A percentile compares a stretch with the other conserved stretches of the same genome.
Conservation (phyloP, 108 stramenopile species). For the Pseudonitzschia delicatissima region DNA sequence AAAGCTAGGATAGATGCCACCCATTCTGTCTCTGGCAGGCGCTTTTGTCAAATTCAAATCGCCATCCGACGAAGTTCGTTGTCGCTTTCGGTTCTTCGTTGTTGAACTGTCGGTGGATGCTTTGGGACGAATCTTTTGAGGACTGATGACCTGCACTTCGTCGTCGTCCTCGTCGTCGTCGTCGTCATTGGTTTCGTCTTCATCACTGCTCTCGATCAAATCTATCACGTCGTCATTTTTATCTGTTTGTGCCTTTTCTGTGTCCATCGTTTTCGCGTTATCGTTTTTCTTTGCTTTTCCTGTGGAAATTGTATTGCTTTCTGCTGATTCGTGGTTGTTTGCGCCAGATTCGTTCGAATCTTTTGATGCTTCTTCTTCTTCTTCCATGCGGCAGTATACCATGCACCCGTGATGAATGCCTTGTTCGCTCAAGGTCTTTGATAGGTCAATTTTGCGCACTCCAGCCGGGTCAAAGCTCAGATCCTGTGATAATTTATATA, state of each 20-base stretch:
- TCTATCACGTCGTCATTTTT: slow-evolving; percentile 20
- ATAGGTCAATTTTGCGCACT: slow-evolving; percentile 3
- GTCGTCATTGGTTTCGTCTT: slow-evolving; percentile 10
- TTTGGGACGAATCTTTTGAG: neutral
- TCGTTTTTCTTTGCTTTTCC: neutral
- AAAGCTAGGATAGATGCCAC: slow-evolving; percentile 16
- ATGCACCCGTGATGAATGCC: slow-evolving; percentile 27
- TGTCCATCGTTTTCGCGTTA: too few species aligned
- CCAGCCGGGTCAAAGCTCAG: slow-evolving; percentile 22
- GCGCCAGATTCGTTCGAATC: neutral
- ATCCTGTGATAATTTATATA: neutral
- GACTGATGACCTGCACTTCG: neutral
- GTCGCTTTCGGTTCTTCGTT: slow-evolving; percentile 9
- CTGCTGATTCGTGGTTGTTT: neutral
- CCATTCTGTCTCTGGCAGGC: neutral
- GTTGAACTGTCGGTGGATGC: neutral
- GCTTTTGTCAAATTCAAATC: neutral
- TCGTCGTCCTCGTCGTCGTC: neutral
- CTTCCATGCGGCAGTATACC: slow-evolving; percentile 31
- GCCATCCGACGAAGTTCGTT: neutral
- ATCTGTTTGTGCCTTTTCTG: neutral
- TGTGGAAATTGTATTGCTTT: neutral
- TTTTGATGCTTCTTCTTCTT: neutral
- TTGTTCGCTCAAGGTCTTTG: slow-evolving; percentile 8
- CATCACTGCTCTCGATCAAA: slow-evolving; percentile 24